Evolutionary conservation across 306 rosid genomes (phyloP).

Genomic region (Vachellia pachyceras): DNA sequence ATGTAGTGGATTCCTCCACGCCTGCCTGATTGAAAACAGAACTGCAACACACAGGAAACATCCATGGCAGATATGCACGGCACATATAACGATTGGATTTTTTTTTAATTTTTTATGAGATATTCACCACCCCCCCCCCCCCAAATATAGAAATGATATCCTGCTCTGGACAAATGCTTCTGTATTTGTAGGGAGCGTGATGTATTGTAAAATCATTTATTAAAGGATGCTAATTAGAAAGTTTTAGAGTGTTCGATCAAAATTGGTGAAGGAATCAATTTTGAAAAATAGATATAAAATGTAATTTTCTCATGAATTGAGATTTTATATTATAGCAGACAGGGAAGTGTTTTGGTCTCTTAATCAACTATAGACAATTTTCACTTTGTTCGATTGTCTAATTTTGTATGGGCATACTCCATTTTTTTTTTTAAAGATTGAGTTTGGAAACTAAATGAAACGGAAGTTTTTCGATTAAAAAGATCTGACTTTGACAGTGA

Average conservation of each 20-base stretch:
- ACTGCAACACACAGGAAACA: conserved; percentile 32
- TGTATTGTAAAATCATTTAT: conserved; percentile 28
- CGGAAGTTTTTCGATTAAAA: no score
- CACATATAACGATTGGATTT: conserved; percentile 23
- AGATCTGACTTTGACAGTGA: no score
- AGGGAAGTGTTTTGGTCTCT: not conserved
- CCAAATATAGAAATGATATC: not conserved
- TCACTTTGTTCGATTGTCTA: not conserved
- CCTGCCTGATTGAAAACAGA: conserved; percentile 33
- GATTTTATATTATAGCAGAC: not conserved
- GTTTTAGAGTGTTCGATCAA: conserved; percentile 2
- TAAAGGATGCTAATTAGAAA: conserved; percentile 14
- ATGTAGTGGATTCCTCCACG: conserved; percentile 32
- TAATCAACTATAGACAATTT: not conserved
- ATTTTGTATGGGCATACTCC: not conserved
- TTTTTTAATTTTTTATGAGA: not conserved
- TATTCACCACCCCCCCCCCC: conserved; percentile 26
- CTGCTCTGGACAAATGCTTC: conserved; percentile 18
- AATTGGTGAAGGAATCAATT: conserved; percentile 18
- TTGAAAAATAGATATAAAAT: not conserved
- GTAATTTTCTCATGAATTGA: not conserved
- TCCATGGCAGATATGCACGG: conserved; percentile 21
- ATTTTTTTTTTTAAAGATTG: not conserved
- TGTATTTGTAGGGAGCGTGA: conserved; percentile 29
- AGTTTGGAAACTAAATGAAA: not conserved